A percentile compares a stretch with the other conserved stretches of the same genome.
Conservation (phyloP, 1,284 basidiomycete genomes). For the Ustilago shanxiensis region DNA sequence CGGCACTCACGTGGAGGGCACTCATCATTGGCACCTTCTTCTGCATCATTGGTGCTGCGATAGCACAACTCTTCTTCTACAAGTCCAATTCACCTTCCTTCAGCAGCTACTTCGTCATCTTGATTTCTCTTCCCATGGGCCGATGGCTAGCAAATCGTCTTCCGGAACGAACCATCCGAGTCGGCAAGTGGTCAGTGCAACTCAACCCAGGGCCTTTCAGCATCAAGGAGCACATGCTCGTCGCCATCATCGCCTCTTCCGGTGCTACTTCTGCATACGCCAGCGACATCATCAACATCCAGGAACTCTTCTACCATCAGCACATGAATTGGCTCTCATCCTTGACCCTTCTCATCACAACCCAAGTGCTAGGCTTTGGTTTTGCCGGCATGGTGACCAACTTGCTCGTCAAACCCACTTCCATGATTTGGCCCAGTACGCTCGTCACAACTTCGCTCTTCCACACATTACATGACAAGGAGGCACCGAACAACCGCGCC, state of each 20-base stretch:
- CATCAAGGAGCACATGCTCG: constrained; percentile 71
- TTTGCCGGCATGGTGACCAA: constrained; percentile 68
- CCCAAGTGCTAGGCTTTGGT: constrained; percentile 68
- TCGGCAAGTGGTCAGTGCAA: constrained; percentile 63
- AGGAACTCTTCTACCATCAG: constrained; percentile 68
- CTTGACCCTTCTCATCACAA: constrained; percentile 66
- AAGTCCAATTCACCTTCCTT: constrained; percentile 71
- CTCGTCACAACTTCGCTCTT: constrained; percentile 73
- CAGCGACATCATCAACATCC: constrained; percentile 69
- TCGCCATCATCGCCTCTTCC: constrained; percentile 72
- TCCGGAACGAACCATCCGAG: constrained; percentile 64
- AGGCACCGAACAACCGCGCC: constrained; percentile 67
- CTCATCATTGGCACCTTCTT: constrained; percentile 74
- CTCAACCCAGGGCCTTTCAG: constrained; percentile 73
- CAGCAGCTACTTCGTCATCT: constrained; percentile 74
- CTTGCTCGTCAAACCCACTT: constrained; percentile 66
- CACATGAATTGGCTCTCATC: constrained; percentile 64
- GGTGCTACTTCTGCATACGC: constrained; percentile 70
- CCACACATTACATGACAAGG: constrained; percentile 72
- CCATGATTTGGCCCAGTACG: constrained; percentile 72
- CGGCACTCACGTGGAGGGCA: constrained; percentile 73
- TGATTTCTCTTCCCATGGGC: constrained; percentile 72
- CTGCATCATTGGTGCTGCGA: constrained; percentile 73
- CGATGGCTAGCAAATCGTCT: constrained; percentile 68
- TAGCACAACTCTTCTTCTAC: constrained; percentile 67